phyloP scores from a whole-genome alignment of 2,329 filamentous ascomycete species.

The Penicillium polonicum region DNA sequence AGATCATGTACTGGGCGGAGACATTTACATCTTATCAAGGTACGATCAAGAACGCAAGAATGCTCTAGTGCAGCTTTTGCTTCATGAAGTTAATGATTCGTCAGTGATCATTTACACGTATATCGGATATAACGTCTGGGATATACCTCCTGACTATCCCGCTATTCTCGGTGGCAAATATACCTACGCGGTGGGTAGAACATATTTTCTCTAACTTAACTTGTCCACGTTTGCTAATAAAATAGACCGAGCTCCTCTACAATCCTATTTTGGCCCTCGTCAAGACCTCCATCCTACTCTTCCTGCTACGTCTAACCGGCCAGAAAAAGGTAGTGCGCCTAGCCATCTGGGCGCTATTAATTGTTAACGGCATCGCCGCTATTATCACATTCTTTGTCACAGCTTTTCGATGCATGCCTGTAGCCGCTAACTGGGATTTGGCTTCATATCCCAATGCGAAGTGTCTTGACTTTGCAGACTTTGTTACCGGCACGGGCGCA shows the following conservation, averaged over 20 bases:
- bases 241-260: constrained; percentile 9
- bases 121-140: constrained; percentile 10
- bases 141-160: constrained; percentile 7
- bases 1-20: constrained; percentile 21
- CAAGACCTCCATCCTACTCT: constrained; percentile 12
- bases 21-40: constrained; percentile 18
- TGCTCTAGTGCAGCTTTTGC: not conserved
- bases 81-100: not conserved
- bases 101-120: not conserved
- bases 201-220: not conserved
- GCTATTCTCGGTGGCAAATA: constrained; percentile 10
- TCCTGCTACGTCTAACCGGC: constrained; percentile 7
- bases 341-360: constrained; percentile 8
- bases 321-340: constrained; percentile 7
- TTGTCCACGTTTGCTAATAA: not conserved
- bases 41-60: constrained; percentile 5
- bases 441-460: constrained; percentile 1
- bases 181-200: constrained; percentile 11
- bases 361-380: constrained; percentile 4
- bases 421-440: constrained; percentile 8
- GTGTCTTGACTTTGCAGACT: constrained; percentile 11
- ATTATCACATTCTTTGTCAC: constrained; percentile 5
- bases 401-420: constrained; percentile 5
- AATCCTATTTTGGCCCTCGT: constrained; percentile 10
- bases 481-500: constrained; percentile 9